phyloP scores from a whole-genome alignment of 192 early-diverging fungal species.

The Podila verticillata region DNA sequence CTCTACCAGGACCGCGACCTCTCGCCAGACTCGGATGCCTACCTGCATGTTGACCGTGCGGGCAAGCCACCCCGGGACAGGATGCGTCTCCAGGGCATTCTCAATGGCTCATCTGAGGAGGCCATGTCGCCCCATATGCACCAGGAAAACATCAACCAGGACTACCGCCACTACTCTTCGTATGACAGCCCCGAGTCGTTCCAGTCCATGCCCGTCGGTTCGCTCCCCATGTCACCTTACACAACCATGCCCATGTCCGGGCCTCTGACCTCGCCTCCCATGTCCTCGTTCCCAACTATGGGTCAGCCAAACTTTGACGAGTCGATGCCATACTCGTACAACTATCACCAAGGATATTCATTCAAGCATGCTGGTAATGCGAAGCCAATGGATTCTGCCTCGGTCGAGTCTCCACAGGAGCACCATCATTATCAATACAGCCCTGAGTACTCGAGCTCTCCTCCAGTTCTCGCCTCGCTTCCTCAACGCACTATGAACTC shows the following conservation, averaged over 20 bases:
- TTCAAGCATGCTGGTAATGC: constrained; percentile 55
- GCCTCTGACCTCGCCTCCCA: constrained; percentile 39
- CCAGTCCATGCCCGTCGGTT: constrained; percentile 23
- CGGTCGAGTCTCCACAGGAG: constrained; percentile 23
- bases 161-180: constrained; percentile 24
- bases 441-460: constrained; percentile 42
- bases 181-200: constrained; percentile 26
- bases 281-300: constrained; percentile 43
- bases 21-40: constrained; percentile 8
- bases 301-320: constrained; percentile 42
- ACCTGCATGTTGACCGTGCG: constrained; percentile 10
- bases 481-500: constrained; percentile 40
- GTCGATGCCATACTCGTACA: constrained; percentile 42
- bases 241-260: constrained; percentile 32
- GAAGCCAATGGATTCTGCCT: constrained; percentile 31
- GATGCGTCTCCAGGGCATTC: constrained; percentile 45
- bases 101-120: constrained; percentile 36
- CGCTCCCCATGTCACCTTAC: neutral
- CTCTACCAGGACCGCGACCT: constrained; percentile 30
- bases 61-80: constrained; percentile 29
- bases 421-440: constrained; percentile 38
- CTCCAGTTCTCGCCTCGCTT: constrained; percentile 25
- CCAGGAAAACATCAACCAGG: constrained; percentile 16
- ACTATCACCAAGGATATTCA: constrained; percentile 28
- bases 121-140: constrained; percentile 4